Conservation (phyloP, 345 rosid species). For the Toxicodendron radicans region DNA sequence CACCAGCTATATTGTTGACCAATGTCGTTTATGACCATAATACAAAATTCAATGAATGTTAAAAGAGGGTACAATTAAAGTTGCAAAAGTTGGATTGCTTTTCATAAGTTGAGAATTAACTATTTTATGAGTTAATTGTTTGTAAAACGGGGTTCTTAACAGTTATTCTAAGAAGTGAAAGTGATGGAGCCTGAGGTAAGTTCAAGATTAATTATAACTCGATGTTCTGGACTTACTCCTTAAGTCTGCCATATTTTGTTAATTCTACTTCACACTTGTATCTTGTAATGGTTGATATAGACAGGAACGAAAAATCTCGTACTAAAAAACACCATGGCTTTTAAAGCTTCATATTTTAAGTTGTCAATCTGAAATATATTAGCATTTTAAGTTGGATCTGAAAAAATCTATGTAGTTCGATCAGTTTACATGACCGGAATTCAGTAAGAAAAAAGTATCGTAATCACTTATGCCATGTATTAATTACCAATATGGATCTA, state of each 20-base stretch:
- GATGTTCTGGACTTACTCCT: background rate
- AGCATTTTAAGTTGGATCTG: background rate
- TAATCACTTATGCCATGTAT: background rate
- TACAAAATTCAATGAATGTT: background rate
- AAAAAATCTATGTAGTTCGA: too few species aligned
- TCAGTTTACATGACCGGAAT: background rate
- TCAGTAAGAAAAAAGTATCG: background rate
- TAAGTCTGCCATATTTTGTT: background rate
- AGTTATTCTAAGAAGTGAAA: too few species aligned
- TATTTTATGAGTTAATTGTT: too few species aligned
- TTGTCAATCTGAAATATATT: background rate
- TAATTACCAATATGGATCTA: background rate
- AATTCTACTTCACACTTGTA: background rate
- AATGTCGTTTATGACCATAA: background rate
- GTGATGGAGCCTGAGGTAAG: too few species aligned
- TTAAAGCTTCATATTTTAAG: background rate
- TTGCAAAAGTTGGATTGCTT: background rate
- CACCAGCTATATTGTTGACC: background rate
- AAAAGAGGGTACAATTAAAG: background rate
- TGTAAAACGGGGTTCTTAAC: too few species aligned
- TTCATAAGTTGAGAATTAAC: background rate
- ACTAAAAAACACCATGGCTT: background rate
- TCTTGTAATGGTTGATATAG: background rate
- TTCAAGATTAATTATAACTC: too few species aligned
- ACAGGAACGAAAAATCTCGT: background rate